Evolutionary conservation across 345 rosid species (phyloP).

Genomic region (Excoecaria cochinchinensis): DNA sequence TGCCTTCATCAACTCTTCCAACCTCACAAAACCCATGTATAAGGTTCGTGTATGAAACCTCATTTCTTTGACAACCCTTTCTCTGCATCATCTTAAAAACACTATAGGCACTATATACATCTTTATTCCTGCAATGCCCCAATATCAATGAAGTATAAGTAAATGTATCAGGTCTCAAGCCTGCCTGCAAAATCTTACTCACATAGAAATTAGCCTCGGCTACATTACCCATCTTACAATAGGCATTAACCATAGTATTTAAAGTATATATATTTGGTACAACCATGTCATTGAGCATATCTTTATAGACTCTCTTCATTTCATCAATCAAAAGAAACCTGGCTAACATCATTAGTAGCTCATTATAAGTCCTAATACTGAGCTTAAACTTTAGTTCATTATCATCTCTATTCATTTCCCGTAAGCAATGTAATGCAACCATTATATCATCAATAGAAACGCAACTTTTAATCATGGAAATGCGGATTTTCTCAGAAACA

Average conservation of each 20-base stretch:
- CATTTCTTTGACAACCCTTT: slow-evolving; percentile 69
- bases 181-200: slow-evolving; percentile 60
- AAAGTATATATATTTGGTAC: slow-evolving; percentile 55
- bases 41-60: slow-evolving; percentile 70
- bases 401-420: slow-evolving; percentile 40
- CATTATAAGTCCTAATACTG: slow-evolving; percentile 52
- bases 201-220: slow-evolving; percentile 52
- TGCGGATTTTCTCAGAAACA: slow-evolving; percentile 45
- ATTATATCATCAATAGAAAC: slow-evolving; percentile 37
- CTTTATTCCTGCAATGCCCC: slow-evolving; percentile 70
- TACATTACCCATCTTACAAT: slow-evolving; percentile 65
- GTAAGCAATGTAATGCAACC: slow-evolving; percentile 39
- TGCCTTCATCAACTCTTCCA: slow-evolving; percentile 62
- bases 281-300: slow-evolving; percentile 50
- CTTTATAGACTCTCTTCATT: slow-evolving; percentile 51
- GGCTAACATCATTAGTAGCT: slow-evolving; percentile 50
- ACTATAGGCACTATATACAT: slow-evolving; percentile 60
- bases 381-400: slow-evolving; percentile 46
- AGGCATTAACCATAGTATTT: slow-evolving; percentile 72
- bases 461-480: slow-evolving; percentile 52
- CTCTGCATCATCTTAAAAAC: slow-evolving; percentile 56
- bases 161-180: slow-evolving; percentile 59
- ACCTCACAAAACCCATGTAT: slow-evolving; percentile 80
- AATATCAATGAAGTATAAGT: slow-evolving; percentile 75
- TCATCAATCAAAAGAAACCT: slow-evolving; percentile 58